Evolutionary conservation across 495 filamentous ascomycete species (phyloP).

Genomic region (Bacidia rubella): DNA sequence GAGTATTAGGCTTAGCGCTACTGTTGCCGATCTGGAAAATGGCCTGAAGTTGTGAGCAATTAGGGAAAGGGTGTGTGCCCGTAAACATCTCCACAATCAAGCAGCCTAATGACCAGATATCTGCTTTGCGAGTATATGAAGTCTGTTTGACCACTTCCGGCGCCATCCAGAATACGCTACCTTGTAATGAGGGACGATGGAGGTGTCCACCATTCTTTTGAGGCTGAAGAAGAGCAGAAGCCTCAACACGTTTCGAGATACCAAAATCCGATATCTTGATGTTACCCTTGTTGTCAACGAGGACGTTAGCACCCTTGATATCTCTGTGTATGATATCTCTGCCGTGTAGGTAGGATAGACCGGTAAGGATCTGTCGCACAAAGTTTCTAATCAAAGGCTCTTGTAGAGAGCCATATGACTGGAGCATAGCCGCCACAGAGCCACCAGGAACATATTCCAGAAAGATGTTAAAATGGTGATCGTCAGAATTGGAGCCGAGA

Average conservation of each 20-base stretch:
- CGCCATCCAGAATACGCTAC: slow-evolving; percentile 99
- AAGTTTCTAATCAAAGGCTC: slow-evolving; percentile 94
- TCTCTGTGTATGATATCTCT: slow-evolving; percentile 96
- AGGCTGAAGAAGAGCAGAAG: slow-evolving; percentile 47
- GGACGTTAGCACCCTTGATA: slow-evolving; percentile 97
- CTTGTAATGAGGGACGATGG: slow-evolving; percentile 84
- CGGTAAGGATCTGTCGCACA: slow-evolving; percentile 86
- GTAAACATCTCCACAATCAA: slow-evolving; percentile 99
- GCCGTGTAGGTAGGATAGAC: slow-evolving; percentile 90
- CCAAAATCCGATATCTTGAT: slow-evolving; percentile 99
- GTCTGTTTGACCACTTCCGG: slow-evolving; percentile 97
- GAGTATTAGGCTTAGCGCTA: slow-evolving; percentile 78
- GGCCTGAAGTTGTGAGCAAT: slow-evolving; percentile 91
- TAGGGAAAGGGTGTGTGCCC: slow-evolving; percentile 88
- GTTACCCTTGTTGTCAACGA: slow-evolving; percentile 96
- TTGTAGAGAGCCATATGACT: slow-evolving; percentile 88
- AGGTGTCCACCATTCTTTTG: slow-evolving; percentile 47
- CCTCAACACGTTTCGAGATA: slow-evolving; percentile 94
- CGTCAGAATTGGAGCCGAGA: slow-evolving; percentile 81
- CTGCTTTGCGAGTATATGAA: slow-evolving; percentile 96
- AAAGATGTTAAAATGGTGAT: slow-evolving; percentile 96
- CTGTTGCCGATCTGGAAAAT: slow-evolving; percentile 96
- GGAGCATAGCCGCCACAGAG: slow-evolving; percentile 94
- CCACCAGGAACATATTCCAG: slow-evolving; percentile 97
- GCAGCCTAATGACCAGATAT: slow-evolving; percentile 97